Conservation (phyloP, 768 basidiomycete species). For the Suillus clintonianus region DNA sequence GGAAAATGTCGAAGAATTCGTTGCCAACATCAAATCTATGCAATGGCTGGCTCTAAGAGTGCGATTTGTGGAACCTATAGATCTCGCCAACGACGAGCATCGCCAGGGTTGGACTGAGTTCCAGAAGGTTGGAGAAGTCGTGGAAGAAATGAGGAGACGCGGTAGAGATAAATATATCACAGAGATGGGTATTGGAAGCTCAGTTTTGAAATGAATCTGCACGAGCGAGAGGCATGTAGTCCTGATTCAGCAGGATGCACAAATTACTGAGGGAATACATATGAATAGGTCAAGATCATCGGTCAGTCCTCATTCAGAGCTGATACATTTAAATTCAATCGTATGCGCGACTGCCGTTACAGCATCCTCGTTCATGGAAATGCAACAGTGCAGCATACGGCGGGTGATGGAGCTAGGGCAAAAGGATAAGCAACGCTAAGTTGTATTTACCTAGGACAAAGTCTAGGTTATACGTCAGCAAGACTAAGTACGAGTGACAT, state of each 20-base stretch:
- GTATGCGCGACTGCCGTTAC: no score
- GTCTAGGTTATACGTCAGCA: no score
- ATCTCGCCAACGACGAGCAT: conserved; percentile 1
- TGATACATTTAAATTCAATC: no score
- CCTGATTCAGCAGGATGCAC: neutral
- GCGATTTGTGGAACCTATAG: conserved; percentile 56
- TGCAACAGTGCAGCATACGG: no score
- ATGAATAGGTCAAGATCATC: no score
- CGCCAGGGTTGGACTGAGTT: conserved; percentile 55
- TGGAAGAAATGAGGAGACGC: conserved; percentile 63
- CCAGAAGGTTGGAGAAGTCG: conserved; percentile 68
- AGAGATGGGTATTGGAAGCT: conserved; percentile 66
- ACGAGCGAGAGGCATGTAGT: neutral
- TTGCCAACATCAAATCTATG: conserved; percentile 69
- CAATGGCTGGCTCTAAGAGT: conserved; percentile 75
- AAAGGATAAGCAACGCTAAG: no score
- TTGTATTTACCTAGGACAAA: no score
- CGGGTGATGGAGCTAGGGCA: no score
- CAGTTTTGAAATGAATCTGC: neutral
- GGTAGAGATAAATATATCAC: conserved; percentile 57
- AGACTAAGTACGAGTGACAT: no score
- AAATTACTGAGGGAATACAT: neutral
- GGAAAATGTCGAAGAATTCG: conserved; percentile 60
- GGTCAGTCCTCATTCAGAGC: no score
- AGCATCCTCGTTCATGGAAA: no score